Evolutionary conservation across 768 basidiomycete species (phyloP).

Genomic region (Pholiota molesta): DNA sequence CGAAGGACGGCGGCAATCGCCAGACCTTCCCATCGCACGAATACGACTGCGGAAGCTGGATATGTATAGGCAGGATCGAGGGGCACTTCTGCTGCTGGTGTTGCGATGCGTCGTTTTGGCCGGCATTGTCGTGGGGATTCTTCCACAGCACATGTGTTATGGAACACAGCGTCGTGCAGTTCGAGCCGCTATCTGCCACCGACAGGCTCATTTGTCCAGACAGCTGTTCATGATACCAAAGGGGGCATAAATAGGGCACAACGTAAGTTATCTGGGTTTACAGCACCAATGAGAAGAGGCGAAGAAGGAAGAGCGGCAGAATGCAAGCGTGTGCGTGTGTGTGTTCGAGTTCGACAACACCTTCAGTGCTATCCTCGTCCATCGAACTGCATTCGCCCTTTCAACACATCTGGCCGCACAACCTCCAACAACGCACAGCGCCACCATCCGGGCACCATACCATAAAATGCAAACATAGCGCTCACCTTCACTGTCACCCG

Average conservation of each 20-base stretch:
- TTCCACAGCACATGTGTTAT: slow-evolving; percentile 35
- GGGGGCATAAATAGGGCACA: not conserved
- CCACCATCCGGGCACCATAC: not conserved
- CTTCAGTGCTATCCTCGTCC: no score
- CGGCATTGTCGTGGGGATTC: slow-evolving; percentile 14
- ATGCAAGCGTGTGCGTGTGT: not conserved
- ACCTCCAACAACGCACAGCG: not conserved
- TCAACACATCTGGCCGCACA: not conserved
- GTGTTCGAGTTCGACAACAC: not conserved
- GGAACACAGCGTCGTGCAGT: slow-evolving; percentile 30
- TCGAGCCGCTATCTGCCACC: slow-evolving; percentile 37
- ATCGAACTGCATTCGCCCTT: not conserved
- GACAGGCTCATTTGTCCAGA: slow-evolving; percentile 38
- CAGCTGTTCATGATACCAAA: slow-evolving; percentile 23
- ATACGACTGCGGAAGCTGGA: slow-evolving; percentile 39
- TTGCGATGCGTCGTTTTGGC: slow-evolving; percentile 8
- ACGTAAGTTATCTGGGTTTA: slow-evolving; percentile 7
- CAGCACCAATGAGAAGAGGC: not conserved
- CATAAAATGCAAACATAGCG: slow-evolving; percentile 5
- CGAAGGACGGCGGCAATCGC: slow-evolving; percentile 42
- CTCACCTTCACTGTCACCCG: slow-evolving; percentile 41
- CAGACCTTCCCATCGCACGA: slow-evolving; percentile 29
- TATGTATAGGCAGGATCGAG: slow-evolving; percentile 38
- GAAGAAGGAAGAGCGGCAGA: not conserved
- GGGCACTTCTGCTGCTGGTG: slow-evolving; percentile 33